Base-by-base conservation (phyloP, 371 early-diverging fungal species). In the Capillidium rhysosporum region DNA sequence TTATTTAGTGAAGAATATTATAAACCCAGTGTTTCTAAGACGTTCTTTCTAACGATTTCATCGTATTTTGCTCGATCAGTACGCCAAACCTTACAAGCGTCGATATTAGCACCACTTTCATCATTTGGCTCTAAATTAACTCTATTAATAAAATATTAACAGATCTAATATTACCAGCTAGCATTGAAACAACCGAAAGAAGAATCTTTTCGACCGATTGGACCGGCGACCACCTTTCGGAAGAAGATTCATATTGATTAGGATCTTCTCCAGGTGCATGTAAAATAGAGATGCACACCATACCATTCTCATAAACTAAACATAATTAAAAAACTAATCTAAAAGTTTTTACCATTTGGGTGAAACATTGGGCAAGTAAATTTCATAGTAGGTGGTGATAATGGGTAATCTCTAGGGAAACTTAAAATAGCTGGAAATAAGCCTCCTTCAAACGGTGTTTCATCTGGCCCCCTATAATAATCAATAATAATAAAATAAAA, bases 221-320 rank as follows among this genome's bases (percentile, higher is more conserved):
- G 18, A 98, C 98, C 12, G 95, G 95, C 43, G 82, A 82, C 97
- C 95, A 95, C 54, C 97, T 71, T 65, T 94, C 94, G 7, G 80
- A 77, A 52, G 82, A 77, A 54, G 80, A 79, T 66, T 95, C 96
- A 62, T 95, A 94, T 75, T 83, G 82, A 67, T 89, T 86, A 1
- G 94, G 94, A 62, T 94, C 95, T 61, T 93, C 92, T n/a, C 98
- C 98, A 3, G 98, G 98, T 10, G 94, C 81, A 69, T 99, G 99
- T 30, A 99, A 73, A 60, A 99, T 99, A 8, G 92, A 91, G 52
- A 99, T 97, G 69, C 99, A 99, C 3, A 99, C 98, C 7, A 82
- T 84, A 44, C 99, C 99, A 70, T 98, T 90, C 16, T 79, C 65
- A 66, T 98, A 98, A 39, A 97, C 91, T 73, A 44, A 30, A 43